phyloP scores from a whole-genome alignment of 768 basidiomycete genomes.

The Macrolepiota dolichaula region DNA sequence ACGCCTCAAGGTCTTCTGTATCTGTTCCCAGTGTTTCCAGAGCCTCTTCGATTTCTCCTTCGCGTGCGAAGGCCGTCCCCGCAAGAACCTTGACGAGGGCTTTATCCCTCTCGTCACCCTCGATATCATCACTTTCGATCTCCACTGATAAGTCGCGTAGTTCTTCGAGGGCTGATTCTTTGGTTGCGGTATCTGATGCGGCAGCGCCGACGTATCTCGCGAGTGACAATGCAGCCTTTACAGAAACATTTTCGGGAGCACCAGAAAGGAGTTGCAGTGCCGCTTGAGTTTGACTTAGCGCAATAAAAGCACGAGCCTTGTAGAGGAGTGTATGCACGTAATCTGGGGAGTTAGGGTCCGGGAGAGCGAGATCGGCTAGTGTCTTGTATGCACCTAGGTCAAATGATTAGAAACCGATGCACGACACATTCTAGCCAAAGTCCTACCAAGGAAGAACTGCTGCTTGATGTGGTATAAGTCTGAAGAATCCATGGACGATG shows the following conservation, averaged over 20 bases:
- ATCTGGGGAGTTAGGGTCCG: slow-evolving; percentile 60
- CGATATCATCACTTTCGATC: slow-evolving; percentile 75
- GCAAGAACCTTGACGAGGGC: slow-evolving; percentile 75
- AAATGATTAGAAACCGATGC: not conserved
- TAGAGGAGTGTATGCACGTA: slow-evolving; percentile 67
- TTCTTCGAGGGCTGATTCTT: slow-evolving; percentile 69
- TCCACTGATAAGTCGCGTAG: slow-evolving; percentile 85
- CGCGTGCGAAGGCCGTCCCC: slow-evolving; percentile 81
- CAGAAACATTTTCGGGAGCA: slow-evolving; percentile 58
- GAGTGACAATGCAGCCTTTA: slow-evolving; percentile 70
- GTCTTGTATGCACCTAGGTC: slow-evolving; percentile 62
- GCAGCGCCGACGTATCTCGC: slow-evolving; percentile 63
- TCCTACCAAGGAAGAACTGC: slow-evolving; percentile 68
- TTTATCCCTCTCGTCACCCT: slow-evolving; percentile 65
- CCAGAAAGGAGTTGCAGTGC: slow-evolving; percentile 56
- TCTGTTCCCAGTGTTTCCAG: slow-evolving; percentile 81
- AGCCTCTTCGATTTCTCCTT: slow-evolving; percentile 89
- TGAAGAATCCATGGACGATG: slow-evolving; percentile 27
- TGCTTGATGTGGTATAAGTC: slow-evolving; percentile 36
- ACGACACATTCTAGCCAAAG: not conserved
- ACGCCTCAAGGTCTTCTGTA: slow-evolving; percentile 86
- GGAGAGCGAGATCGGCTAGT: slow-evolving; percentile 51
- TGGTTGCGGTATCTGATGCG: slow-evolving; percentile 37
- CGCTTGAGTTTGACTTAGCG: slow-evolving; percentile 55
- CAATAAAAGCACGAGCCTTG: slow-evolving; percentile 75